phyloP scores from a whole-genome alignment of 331 rosid species.

The Malus hybrid region DNA sequence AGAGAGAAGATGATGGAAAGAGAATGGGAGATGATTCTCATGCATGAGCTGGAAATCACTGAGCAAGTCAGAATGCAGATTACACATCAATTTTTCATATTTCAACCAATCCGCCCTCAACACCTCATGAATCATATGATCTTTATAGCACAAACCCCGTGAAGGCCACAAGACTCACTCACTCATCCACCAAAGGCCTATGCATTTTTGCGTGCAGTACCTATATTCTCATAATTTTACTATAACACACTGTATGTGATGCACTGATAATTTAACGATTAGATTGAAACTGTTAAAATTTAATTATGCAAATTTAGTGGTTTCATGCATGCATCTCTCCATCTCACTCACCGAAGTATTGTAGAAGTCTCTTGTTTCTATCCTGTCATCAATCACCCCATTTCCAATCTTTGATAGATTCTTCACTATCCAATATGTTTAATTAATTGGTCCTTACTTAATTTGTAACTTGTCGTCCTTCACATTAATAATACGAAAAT shows the following conservation, averaged over 20 bases:
- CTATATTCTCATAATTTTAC: background rate
- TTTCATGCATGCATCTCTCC: too few relatives aligned
- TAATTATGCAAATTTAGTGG: too few relatives aligned
- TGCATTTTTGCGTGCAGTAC: constrained; percentile 3
- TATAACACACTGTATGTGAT: background rate
- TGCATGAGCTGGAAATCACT: background rate
- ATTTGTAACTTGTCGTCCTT: background rate
- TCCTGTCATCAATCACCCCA: background rate
- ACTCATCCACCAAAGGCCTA: background rate
- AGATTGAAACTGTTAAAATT: too few relatives aligned
- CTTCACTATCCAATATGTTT: background rate
- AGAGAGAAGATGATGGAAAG: too few relatives aligned
- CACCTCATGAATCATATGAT: constrained; percentile 15
- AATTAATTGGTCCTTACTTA: background rate
- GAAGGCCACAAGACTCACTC: constrained; percentile 12
- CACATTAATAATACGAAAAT: background rate
- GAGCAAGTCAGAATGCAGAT: background rate
- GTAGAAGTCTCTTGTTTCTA: too few relatives aligned
- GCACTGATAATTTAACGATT: background rate
- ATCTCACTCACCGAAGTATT: too few relatives aligned
- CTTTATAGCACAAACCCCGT: constrained; percentile 23
- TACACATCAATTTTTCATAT: background rate
- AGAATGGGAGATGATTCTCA: background rate
- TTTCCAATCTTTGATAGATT: background rate
- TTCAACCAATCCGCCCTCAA: constrained; percentile 2